A percentile compares a stretch with the other conserved stretches of the same genome.
Conservation (phyloP, 495 filamentous ascomycete genomes). For the Cladorrhinum samala region DNA sequence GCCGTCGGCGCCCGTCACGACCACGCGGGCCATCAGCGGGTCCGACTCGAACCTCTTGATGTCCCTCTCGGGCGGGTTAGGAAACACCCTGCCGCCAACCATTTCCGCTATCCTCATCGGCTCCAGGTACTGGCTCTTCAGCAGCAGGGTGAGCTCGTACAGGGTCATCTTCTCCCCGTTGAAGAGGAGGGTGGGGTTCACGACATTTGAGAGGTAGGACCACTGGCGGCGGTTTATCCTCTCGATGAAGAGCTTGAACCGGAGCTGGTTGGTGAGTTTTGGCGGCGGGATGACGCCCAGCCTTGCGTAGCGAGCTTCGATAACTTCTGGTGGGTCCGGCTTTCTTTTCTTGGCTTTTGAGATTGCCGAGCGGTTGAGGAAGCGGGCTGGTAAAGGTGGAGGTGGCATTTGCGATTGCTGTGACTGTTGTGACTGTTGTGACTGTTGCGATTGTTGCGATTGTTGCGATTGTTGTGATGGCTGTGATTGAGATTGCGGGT, state of each 20-base stretch:
- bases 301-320: background rate
- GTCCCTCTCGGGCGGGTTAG: background rate
- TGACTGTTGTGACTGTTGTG: background rate
- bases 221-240: constrained; percentile 19
- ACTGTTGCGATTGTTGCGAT: background rate
- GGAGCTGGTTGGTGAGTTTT: constrained; percentile 6
- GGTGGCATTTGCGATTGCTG: background rate
- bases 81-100: constrained; percentile 10
- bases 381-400: background rate
- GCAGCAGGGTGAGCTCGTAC: constrained; percentile 16
- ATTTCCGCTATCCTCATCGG: constrained; percentile 12
- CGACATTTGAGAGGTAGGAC: constrained; percentile 6
- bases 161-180: constrained; percentile 19
- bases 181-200: constrained; percentile 17
- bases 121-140: constrained; percentile 16
- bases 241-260: constrained; percentile 16
- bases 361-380: background rate
- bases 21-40: constrained; percentile 10
- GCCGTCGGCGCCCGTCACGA: constrained; percentile 4
- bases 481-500: too few species aligned
- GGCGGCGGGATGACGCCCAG: constrained; percentile 6
- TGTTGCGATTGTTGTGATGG: too few species aligned
- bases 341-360: background rate
- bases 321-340: background rate
- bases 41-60: background rate